Conservation (phyloP, 106 monocot species). For the Allium cepa region DNA sequence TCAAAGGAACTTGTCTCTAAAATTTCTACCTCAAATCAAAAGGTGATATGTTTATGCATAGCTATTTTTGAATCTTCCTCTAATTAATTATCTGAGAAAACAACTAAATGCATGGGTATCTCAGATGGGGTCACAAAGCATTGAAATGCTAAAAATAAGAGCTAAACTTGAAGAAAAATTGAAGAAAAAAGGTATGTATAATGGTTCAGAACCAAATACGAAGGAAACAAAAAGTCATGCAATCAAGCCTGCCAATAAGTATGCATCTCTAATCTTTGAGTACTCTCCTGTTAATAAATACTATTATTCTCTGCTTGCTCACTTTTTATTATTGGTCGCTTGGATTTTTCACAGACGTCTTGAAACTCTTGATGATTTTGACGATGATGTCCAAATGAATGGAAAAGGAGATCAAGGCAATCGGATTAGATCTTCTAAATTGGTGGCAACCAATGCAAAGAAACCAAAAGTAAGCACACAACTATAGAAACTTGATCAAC, state of each 20-base stretch:
- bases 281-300: neutral
- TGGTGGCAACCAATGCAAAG: slow-evolving; percentile 26
- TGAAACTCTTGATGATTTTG: slow-evolving; percentile 53
- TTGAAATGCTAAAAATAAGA: slow-evolving; percentile 85
- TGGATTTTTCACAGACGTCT: slow-evolving; percentile 27
- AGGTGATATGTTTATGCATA: slow-evolving; percentile 13
- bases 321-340: slow-evolving; percentile 3
- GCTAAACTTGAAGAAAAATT: slow-evolving; percentile 80
- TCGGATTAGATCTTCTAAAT: slow-evolving; percentile 21
- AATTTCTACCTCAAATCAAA: slow-evolving; percentile 15
- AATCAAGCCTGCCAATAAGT: slow-evolving; percentile 28
- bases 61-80: neutral
- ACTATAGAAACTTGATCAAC: too few species aligned
- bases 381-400: slow-evolving; percentile 44
- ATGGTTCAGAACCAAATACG: slow-evolving; percentile 14
- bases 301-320: neutral
- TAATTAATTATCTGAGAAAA: neutral
- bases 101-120: slow-evolving; percentile 18
- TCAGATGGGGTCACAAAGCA: slow-evolving; percentile 37
- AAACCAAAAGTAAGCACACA: slow-evolving; percentile 36
- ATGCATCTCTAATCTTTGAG: neutral
- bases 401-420: neutral
- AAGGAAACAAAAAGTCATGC: slow-evolving; percentile 12
- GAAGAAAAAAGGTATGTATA: slow-evolving; percentile 65
- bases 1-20: slow-evolving; percentile 15